These are phyloP conservation scores for Catharanthus roseus DNA, from an alignment of 257 asterid species.

Conservation along the genomic window DNA sequence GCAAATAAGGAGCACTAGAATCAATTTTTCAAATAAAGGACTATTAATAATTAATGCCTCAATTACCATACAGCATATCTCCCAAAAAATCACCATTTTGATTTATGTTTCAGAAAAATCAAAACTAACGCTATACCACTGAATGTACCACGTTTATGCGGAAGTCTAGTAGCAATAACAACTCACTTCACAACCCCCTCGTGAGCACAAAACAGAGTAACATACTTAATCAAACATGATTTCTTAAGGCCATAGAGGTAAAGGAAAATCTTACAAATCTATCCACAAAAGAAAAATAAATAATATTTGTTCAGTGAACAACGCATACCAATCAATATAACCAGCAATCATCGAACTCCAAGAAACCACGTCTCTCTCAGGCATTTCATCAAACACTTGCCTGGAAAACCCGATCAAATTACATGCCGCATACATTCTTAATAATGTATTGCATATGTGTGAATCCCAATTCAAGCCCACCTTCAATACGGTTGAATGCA, in stretches of 20 bases:
- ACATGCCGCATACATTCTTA: conserved; percentile 48
- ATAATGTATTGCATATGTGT: conserved; percentile 47
- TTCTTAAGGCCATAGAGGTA: not conserved
- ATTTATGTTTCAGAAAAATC: not conserved
- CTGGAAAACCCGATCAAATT: conserved; percentile 29
- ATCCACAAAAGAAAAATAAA: not conserved
- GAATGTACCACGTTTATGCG: not conserved
- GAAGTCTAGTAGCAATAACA: not conserved
- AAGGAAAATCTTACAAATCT: not conserved
- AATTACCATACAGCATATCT: not conserved
- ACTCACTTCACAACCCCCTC: not conserved
- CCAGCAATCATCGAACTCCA: conserved; percentile 82
- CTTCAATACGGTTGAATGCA: conserved; percentile 49
- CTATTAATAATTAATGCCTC: not conserved
- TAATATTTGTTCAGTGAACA: not conserved
- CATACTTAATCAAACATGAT: not conserved
- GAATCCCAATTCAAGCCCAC: conserved; percentile 39
- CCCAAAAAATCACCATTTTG: not conserved
- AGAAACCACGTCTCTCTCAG: conserved; percentile 52
- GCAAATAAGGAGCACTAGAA: no score
- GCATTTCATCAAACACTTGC: conserved; percentile 62
- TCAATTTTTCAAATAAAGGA: not conserved
- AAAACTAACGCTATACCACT: no score
- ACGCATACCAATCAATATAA: conserved; percentile 54
- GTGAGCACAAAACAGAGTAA: not conserved